Evolutionary conservation across 768 basidiomycete genomes (phyloP).

Genomic region (Lepiota venenata): DNA sequence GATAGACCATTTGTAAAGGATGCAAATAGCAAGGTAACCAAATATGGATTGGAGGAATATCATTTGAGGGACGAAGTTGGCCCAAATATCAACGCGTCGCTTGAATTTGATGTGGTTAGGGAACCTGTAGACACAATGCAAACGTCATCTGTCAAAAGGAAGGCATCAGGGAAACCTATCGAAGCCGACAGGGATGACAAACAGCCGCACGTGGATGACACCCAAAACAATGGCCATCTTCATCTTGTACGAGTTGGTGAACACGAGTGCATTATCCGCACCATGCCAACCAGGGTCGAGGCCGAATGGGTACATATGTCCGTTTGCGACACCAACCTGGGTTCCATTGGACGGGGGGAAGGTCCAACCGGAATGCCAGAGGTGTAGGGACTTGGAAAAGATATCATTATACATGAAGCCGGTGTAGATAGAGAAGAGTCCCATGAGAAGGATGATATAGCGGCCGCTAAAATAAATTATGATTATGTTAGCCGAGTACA

Average conservation of each 20-base stretch:
- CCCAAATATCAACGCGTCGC: conserved; percentile 80
- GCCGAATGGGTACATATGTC: conserved; percentile 86
- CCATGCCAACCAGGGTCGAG: conserved; percentile 96
- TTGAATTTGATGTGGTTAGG: conserved; percentile 96
- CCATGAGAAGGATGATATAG: conserved; percentile 98
- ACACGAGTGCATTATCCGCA: conserved; percentile 86
- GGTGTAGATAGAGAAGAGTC: conserved; percentile 93
- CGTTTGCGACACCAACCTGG: conserved; percentile 51
- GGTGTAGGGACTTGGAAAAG: conserved; percentile 87
- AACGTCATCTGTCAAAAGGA: conserved; percentile 84
- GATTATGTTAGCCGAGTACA: conserved; percentile 12
- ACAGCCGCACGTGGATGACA: conserved; percentile 81
- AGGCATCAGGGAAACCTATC: conserved; percentile 7
- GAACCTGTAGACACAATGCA: conserved; percentile 92
- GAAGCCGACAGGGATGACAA: conserved; percentile 4
- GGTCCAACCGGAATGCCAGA: conserved; percentile 88
- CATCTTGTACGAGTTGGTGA: conserved; percentile 99
- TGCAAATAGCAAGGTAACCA: conserved; percentile 91
- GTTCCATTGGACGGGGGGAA: conserved; percentile 55
- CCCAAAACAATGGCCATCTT: conserved; percentile 98
- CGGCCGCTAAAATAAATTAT: conserved; percentile 63
- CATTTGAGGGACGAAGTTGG: conserved; percentile 96
- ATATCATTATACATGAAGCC: conserved; percentile 99
- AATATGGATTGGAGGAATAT: conserved; percentile 98
- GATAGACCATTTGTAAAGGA: conserved; percentile 95